Conservation (phyloP, 2,329 filamentous ascomycete species). For the Sclerotinia glacialis region DNA sequence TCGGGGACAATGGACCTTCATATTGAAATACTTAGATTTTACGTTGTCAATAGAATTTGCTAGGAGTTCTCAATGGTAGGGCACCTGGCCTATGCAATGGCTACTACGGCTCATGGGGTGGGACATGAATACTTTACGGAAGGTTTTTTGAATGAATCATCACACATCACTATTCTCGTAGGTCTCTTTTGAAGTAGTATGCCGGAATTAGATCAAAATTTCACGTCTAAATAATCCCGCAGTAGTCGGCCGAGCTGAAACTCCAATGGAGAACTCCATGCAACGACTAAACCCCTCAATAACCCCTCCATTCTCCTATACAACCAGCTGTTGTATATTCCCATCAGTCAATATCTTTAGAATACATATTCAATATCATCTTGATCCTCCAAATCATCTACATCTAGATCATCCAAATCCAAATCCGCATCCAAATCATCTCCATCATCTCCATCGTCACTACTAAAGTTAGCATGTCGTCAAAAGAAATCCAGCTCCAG, state of each 20-base stretch:
- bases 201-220: neutral
- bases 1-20: too few species aligned
- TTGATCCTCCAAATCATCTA: neutral
- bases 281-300: neutral
- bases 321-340: neutral
- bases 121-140: neutral
- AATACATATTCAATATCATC: neutral
- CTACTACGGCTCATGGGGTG: neutral
- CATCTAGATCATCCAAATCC: neutral
- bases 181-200: accelerated
- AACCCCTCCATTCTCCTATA: neutral
- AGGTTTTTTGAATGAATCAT: neutral
- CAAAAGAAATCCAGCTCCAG: neutral
- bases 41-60: neutral
- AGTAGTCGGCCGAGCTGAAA: neutral
- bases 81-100: neutral
- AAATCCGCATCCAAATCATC: neutral
- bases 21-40: too few species aligned
- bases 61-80: neutral
- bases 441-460: neutral
- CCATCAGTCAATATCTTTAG: neutral
- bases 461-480: neutral
- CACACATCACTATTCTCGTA: neutral
- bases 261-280: neutral
- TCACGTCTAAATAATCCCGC: neutral